Conservation (phyloP, 495 filamentous ascomycete genomes). For the Beverwykella pulmonaria region DNA sequence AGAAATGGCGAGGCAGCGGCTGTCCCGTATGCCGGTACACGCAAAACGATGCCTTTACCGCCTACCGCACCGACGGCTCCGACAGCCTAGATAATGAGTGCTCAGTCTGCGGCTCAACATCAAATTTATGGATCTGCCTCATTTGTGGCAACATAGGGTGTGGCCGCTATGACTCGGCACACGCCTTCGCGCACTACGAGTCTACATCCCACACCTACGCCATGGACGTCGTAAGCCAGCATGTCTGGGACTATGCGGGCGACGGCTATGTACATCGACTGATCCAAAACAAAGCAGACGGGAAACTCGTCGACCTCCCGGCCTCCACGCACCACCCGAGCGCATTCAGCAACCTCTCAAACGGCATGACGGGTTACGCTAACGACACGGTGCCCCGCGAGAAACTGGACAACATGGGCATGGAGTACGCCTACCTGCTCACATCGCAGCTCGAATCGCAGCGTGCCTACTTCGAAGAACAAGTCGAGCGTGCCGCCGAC, state of each 20-base stretch:
- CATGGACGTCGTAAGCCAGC: slow-evolving; percentile 87
- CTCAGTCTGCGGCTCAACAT: slow-evolving; percentile 70
- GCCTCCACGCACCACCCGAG: slow-evolving; percentile 39
- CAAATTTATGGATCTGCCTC: slow-evolving; percentile 85
- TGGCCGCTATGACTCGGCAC: slow-evolving; percentile 88
- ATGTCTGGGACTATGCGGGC: slow-evolving; percentile 95
- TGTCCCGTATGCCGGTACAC: slow-evolving; percentile 96
- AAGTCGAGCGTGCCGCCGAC: slow-evolving; percentile 86
- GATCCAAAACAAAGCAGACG: slow-evolving; percentile 87
- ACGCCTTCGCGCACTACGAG: slow-evolving; percentile 94
- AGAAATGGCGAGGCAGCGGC: slow-evolving; percentile 92
- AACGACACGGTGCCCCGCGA: slow-evolving; percentile 80
- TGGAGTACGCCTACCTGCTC: slow-evolving; percentile 92
- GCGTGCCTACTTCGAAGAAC: slow-evolving; percentile 90
- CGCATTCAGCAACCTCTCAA: background rate
- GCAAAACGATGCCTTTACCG: slow-evolving; percentile 47
- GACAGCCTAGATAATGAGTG: slow-evolving; percentile 59
- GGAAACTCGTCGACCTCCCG: slow-evolving; percentile 85
- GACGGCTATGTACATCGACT: slow-evolving; percentile 96
- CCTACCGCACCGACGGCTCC: slow-evolving; percentile 37
- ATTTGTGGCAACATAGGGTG: slow-evolving; percentile 94
- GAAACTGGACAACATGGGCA: slow-evolving; percentile 88
- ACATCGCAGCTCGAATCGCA: slow-evolving; percentile 91
- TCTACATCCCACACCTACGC: slow-evolving; percentile 85
- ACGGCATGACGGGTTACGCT: slow-evolving; percentile 44